Base-by-base conservation (phyloP, 768 basidiomycete genomes). In the Lactarius sp. region DNA sequence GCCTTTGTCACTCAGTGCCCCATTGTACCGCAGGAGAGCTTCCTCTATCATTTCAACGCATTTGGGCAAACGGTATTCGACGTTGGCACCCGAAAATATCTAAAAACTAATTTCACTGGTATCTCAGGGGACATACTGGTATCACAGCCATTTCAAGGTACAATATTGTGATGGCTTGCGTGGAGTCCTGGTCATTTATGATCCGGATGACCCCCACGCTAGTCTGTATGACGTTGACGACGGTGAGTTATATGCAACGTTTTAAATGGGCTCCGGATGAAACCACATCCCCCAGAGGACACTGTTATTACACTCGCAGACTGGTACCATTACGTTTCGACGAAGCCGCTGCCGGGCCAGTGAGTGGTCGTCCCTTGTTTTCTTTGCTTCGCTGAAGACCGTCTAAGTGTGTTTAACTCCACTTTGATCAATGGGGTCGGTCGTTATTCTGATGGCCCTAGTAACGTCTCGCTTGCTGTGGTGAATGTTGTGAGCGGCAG, bases 371-470 rank as follows among this genome's bases (percentile, higher is more conserved):
- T 33, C 16, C 6, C 44, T 46, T 20, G 69, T 55, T 12, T 69
- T 6, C 4, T 27, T 42, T 18, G 20, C 20, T 14, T 1, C 8
- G 60, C 51, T 20, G 18, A 65, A 10, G 60, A 69, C 7, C 1
- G 33, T 50, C 55, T 4, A 41, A 56, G 54, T 16, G 13, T 18
- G 1, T 46, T 75, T 0, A 69, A 82, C 57, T 73, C 82, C 16
- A 80, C 78, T 0, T 69, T 85, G 10, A 82, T 85, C 52, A 85
- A 85, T 51, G 83, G 83, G 0, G 69, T 68, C 14, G 83, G 84
- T 22, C 79, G 83, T 47, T 77, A 70, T 49, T 6, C 64, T 6
- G 77, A 73, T 7, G 81, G 82, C 4, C 78, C 81, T 6, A 33
- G 61, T 27, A 27, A 27, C 2, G 67, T 73, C 2, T 68, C 74